A percentile compares a stretch with the other conserved stretches of the same genome.
Evolutionary conservation across 1,284 basidiomycete species (phyloP).

Genomic region (Ustilago shanxiensis): DNA sequence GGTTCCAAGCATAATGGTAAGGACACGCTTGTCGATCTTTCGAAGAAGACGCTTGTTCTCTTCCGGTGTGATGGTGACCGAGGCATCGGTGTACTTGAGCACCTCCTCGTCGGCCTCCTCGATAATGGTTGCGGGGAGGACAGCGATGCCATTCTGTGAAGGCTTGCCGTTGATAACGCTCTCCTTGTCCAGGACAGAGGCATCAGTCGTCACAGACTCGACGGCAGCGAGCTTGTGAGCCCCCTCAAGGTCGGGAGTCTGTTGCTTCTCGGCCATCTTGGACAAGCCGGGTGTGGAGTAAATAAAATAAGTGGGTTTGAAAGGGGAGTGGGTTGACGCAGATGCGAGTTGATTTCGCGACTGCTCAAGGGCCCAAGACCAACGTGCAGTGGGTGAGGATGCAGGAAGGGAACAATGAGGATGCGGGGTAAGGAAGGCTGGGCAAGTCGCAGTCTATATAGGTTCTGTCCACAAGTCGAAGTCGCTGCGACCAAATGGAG

Average conservation of each 20-base stretch:
- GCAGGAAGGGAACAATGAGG: background rate
- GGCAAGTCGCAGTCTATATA: conserved; percentile 28
- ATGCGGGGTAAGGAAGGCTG: conserved; percentile 20
- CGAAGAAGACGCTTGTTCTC: conserved; percentile 66
- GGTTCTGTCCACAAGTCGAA: background rate
- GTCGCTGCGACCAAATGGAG: background rate
- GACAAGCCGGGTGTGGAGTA: background rate
- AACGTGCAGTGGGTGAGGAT: background rate
- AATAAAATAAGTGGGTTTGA: background rate
- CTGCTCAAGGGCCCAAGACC: background rate
- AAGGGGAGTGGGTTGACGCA: background rate
- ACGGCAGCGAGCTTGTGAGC: conserved; percentile 39
- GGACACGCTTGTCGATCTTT: conserved; percentile 75
- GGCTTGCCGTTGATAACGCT: conserved; percentile 36
- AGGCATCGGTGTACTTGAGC: conserved; percentile 36
- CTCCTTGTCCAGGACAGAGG: conserved; percentile 42
- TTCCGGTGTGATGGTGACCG: conserved; percentile 41
- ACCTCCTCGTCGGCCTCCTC: conserved; percentile 50
- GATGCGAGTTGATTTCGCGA: background rate
- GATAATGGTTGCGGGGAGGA: conserved; percentile 43
- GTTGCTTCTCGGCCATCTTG: conserved; percentile 38
- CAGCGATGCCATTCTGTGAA: conserved; percentile 20
- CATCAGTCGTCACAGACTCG: conserved; percentile 45
- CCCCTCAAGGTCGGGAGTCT: conserved; percentile 32
- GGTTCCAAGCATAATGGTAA: conserved; percentile 75